These are phyloP conservation scores for Zymoseptoria crescenta DNA, from an alignment of 2,329 filamentous ascomycete species.

Conservation along the genomic window DNA sequence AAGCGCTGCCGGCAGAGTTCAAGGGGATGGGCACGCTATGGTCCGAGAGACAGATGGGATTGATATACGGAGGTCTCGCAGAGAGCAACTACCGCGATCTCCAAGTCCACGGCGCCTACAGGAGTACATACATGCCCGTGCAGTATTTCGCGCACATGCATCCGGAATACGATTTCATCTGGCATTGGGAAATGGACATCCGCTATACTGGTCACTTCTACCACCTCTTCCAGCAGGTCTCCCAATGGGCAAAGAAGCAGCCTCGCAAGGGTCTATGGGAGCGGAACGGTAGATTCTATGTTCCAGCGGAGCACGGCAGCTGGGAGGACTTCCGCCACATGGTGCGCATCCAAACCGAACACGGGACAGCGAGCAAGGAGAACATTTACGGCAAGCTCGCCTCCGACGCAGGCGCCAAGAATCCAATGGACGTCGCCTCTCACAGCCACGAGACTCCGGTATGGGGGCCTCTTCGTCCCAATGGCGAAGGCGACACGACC, in stretches of 20 bases:
- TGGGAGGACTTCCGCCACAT: constrained; percentile 65
- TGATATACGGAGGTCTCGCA: constrained; percentile 45
- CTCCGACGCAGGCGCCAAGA: constrained; percentile 24
- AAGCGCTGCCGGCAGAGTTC: constrained; percentile 42
- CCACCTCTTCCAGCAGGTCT: constrained; percentile 63
- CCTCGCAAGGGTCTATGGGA: constrained; percentile 70
- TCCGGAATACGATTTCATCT: constrained; percentile 83
- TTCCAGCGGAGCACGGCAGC: constrained; percentile 59
- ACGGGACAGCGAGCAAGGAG: constrained; percentile 40
- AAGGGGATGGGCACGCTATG: constrained; percentile 46
- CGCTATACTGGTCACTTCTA: constrained; percentile 87
- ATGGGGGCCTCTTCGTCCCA: constrained; percentile 40
- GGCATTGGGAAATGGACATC: constrained; percentile 94
- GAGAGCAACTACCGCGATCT: constrained; percentile 48
- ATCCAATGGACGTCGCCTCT: constrained; percentile 36
- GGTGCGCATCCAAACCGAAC: constrained; percentile 54
- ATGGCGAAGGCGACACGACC: constrained; percentile 36
- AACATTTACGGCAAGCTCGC: constrained; percentile 36
- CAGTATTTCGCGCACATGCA: constrained; percentile 86
- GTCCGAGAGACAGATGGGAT: constrained; percentile 48
- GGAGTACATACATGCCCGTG: constrained; percentile 85
- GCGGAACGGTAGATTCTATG: constrained; percentile 67
- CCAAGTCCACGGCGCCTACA: constrained; percentile 59
- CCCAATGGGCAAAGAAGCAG: constrained; percentile 59
- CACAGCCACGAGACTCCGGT: constrained; percentile 39